Base-by-base conservation (phyloP, 2,329 filamentous ascomycete species). In the Dothideomycetes sp. region DNA sequence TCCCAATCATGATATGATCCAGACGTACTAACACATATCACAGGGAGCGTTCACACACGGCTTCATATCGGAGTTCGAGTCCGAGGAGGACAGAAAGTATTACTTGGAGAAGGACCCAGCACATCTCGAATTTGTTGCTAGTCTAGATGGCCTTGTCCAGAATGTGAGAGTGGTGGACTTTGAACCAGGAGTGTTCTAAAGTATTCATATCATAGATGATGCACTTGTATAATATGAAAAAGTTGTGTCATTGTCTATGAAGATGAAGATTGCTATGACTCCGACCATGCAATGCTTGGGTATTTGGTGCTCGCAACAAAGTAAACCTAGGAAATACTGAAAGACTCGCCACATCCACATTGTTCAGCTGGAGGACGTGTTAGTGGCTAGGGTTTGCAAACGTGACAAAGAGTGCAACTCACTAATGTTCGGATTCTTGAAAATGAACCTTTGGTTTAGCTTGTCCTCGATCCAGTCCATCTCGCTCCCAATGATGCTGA, bases 401-500 rank as follows among this genome's bases (percentile, higher is more conserved):
- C n/a, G n/a, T n/a, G n/a, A n/a, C 30, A 37, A 15, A 19, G 24
- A 16, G 31, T 36, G 36, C 11, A 18, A 79, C 88, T 76, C 68
- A 94, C 88, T 98, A 58, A 96, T 96, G 56, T 98, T 98, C 2
- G 91, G 91, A 60, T 98, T 98, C 58, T 77, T 81, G 65, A 98
- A 98, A 37, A 94, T 79, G 61, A 98, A 98, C 48, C 84, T 73
- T 62, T 88, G 76, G 59, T 82, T 94, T 48, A 98, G 66, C 67
- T 94, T 94, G 53, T 96, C 91, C 64, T 96, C 88, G 9, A 89
- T 73, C 88, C 89, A 98, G 57, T 98, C 91, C 91, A 98, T 98
- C 65, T 96, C 89, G 56, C 84, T 94, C 4, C 91, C 91, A 52
- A 98, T 95, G 39, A 98, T 96, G 62, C 89, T 96, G 59, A 98